Percentiles rank a stretch among this genome's conserved stretches.
phyloP scores from a whole-genome alignment of 495 filamentous ascomycete genomes.

The Podospora bellae-mahoneyi region DNA sequence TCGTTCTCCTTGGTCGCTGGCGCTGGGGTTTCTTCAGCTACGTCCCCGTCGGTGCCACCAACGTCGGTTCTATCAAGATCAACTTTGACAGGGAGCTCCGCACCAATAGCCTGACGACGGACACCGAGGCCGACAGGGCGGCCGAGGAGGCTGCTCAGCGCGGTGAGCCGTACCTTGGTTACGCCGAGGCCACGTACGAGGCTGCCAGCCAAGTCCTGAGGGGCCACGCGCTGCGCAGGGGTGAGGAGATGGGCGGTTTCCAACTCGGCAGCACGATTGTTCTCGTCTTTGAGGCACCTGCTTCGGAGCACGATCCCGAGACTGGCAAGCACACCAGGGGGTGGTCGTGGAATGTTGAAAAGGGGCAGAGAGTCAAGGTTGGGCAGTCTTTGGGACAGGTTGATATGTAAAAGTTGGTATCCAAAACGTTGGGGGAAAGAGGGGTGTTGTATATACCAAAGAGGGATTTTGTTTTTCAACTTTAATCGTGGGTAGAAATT shows the following conservation, averaged over 20 bases:
- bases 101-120: constrained; percentile 85
- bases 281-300: constrained; percentile 92
- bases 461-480: background rate
- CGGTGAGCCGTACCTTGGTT: constrained; percentile 80
- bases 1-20: constrained; percentile 91
- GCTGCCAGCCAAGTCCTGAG: constrained; percentile 71
- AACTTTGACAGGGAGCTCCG: constrained; percentile 95
- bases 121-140: constrained; percentile 80
- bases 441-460: background rate
- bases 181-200: constrained; percentile 85
- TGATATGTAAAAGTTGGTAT: constrained; percentile 18
- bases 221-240: constrained; percentile 77
- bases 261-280: constrained; percentile 95
- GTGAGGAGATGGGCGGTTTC: constrained; percentile 98
- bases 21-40: constrained; percentile 96
- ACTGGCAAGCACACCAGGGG: constrained; percentile 60
- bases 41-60: constrained; percentile 95
- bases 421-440: background rate
- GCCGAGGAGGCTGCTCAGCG: constrained; percentile 70
- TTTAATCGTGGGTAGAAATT: constrained; percentile 1
- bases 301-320: constrained; percentile 55
- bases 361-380: constrained; percentile 84
- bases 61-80: constrained; percentile 94
- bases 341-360: constrained; percentile 78
- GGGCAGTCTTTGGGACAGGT: constrained; percentile 76